Evolutionary conservation across 2,329 filamentous ascomycete genomes (phyloP).

Genomic region (Didymella pinodella): DNA sequence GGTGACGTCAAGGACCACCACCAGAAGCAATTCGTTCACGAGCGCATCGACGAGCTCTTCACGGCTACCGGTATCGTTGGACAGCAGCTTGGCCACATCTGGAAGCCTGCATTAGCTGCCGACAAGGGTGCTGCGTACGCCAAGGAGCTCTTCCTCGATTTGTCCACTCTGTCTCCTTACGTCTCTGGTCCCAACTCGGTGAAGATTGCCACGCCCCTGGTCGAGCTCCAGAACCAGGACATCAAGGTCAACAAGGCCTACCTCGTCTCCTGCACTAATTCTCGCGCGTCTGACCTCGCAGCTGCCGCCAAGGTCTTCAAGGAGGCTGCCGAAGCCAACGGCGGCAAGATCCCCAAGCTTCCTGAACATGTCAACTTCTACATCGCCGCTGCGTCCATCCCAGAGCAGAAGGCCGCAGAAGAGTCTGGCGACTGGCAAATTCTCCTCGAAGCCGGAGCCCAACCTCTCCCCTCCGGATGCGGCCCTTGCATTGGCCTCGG

Average conservation of each 20-base stretch:
- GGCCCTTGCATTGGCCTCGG: constrained; percentile 88
- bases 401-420: constrained; percentile 80
- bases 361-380: constrained; percentile 83
- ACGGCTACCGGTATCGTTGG: constrained; percentile 49
- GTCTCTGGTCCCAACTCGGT: constrained; percentile 90
- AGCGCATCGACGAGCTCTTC: constrained; percentile 75
- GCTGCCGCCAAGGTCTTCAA: constrained; percentile 86
- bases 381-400: constrained; percentile 82
- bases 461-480: constrained; percentile 75
- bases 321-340: constrained; percentile 69
- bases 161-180: constrained; percentile 83
- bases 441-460: constrained; percentile 80
- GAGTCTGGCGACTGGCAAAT: constrained; percentile 85
- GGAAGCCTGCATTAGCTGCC: constrained; percentile 68
- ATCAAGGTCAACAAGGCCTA: constrained; percentile 87
- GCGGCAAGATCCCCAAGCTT: constrained; percentile 72
- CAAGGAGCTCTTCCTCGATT: constrained; percentile 81
- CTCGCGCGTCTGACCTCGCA: constrained; percentile 78
- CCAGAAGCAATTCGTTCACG: constrained; percentile 72
- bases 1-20: constrained; percentile 57
- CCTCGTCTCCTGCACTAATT: constrained; percentile 90
- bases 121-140: constrained; percentile 83
- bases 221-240: constrained; percentile 73
- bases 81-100: constrained; percentile 46
- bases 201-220: constrained; percentile 81